A percentile compares a stretch with the other conserved stretches of the same genome.
phyloP scores from a whole-genome alignment of 2,329 filamentous ascomycete genomes.

The Pseudopyricularia javanii region DNA sequence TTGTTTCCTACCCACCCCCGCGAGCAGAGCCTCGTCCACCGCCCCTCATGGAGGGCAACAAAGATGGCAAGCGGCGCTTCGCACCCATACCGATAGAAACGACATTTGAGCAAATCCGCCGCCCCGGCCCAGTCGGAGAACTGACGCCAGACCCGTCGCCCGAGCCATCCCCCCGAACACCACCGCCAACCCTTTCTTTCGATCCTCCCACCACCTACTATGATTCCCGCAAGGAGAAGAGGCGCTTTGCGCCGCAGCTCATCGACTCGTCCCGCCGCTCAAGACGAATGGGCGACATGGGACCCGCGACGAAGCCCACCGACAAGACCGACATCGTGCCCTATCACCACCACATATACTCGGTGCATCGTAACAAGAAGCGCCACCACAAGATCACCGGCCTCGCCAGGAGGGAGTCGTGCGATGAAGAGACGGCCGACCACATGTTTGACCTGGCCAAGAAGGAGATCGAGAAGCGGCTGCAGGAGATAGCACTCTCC shows the following conservation, averaged over 20 bases:
- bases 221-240: constrained; percentile 18
- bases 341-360: constrained; percentile 49
- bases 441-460: constrained; percentile 72
- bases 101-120: constrained; percentile 47
- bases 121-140: constrained; percentile 26
- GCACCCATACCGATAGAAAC: constrained; percentile 62
- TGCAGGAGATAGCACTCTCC: constrained; percentile 64
- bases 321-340: constrained; percentile 64
- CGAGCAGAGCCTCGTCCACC: not conserved
- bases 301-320: constrained; percentile 47
- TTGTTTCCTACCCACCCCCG: not conserved
- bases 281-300: constrained; percentile 52
- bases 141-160: constrained; percentile 47
- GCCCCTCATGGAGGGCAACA: not conserved
- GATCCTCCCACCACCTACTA: constrained; percentile 3
- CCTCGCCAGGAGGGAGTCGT: constrained; percentile 50
- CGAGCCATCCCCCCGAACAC: constrained; percentile 41
- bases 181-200: constrained; percentile 21
- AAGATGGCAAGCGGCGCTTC: constrained; percentile 38
- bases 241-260: constrained; percentile 63
- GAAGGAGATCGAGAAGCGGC: constrained; percentile 65
- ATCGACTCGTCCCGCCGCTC: constrained; percentile 69
- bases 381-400: constrained; percentile 21
- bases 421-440: constrained; percentile 63
- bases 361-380: constrained; percentile 28